Percentiles rank a stretch among this genome's conserved stretches.
These are phyloP conservation scores for Trichoderma sp. DNA, from an alignment of 2,329 filamentous ascomycete species.

Conservation along the genomic window DNA sequence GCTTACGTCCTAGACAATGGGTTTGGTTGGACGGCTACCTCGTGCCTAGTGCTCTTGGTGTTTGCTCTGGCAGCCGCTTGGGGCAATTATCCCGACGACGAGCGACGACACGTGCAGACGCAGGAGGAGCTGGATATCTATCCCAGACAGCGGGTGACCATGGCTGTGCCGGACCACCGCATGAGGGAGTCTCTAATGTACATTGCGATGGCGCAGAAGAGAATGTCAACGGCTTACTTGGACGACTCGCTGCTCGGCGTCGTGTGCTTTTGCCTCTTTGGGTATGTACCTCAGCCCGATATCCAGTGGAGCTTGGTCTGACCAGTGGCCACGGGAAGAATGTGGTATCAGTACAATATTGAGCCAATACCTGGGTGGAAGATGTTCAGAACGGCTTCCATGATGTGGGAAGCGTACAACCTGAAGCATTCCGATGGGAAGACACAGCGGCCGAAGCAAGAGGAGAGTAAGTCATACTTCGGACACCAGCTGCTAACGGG, in stretches of 20 bases:
- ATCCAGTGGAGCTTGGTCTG: neutral
- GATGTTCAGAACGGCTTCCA: slow-evolving; percentile 10
- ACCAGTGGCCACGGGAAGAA: neutral
- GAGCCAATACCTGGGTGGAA: slow-evolving; percentile 15
- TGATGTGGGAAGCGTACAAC: slow-evolving; percentile 21
- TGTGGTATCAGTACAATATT: slow-evolving; percentile 21
- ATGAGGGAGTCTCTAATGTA: slow-evolving; percentile 19
- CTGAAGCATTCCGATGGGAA: slow-evolving; percentile 12
- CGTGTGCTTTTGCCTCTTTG: slow-evolving; percentile 18
- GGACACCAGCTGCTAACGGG: neutral
- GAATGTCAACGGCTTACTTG: slow-evolving; percentile 15
- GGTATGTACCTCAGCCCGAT: neutral
- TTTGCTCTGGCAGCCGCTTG: slow-evolving; percentile 9
- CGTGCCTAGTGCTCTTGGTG: slow-evolving; percentile 9
- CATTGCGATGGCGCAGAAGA: slow-evolving; percentile 13
- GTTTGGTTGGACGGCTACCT: slow-evolving; percentile 11
- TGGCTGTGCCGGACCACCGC: slow-evolving; percentile 8
- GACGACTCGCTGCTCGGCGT: slow-evolving; percentile 8
- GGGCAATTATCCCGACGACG: slow-evolving; percentile 16
- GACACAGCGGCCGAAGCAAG: slow-evolving; percentile 4
- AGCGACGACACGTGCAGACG: slow-evolving; percentile 4
- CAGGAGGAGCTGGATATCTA: neutral
- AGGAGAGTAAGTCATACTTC: neutral
- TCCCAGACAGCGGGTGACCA: slow-evolving; percentile 5
- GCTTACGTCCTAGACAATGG: slow-evolving; percentile 12